Evolutionary conservation across 139 green algal species (phyloP).

Genomic region (Chlamydomonas eustigma): DNA sequence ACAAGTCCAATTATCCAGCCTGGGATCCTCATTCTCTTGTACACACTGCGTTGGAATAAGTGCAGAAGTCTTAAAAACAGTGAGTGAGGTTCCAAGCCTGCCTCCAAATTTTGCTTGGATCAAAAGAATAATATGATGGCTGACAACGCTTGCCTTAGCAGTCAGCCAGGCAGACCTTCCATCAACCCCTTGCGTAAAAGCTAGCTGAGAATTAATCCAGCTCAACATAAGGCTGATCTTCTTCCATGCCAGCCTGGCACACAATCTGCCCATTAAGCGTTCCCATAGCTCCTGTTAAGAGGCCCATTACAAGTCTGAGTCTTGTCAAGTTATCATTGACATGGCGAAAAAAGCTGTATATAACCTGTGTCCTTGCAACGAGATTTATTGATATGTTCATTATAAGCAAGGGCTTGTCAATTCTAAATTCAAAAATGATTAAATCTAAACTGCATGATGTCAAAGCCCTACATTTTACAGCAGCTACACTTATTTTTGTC

Average conservation of each 20-base stretch:
- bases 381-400: too few relatives aligned
- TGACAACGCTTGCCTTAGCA: neutral
- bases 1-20: neutral
- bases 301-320: too few relatives aligned
- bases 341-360: too few relatives aligned
- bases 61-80: neutral
- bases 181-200: neutral
- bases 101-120: neutral
- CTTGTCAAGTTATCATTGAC: too few relatives aligned
- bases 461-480: too few relatives aligned
- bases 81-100: neutral
- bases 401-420: too few relatives aligned
- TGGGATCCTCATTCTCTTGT: neutral
- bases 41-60: neutral
- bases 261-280: slow-evolving; percentile 28
- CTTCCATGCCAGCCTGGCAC: slow-evolving; percentile 18
- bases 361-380: too few relatives aligned
- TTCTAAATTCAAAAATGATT: too few relatives aligned
- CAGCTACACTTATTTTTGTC: too few relatives aligned
- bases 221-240: neutral
- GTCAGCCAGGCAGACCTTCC: neutral
- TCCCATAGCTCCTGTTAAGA: slow-evolving; percentile 22
- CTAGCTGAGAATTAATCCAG: neutral
- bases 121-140: neutral
- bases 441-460: too few relatives aligned